Evolutionary conservation across 352 stramenopile genomes (phyloP), one percentile per base, ranked within the genome.

Genomic region (Phytophthora foliorum): DNA sequence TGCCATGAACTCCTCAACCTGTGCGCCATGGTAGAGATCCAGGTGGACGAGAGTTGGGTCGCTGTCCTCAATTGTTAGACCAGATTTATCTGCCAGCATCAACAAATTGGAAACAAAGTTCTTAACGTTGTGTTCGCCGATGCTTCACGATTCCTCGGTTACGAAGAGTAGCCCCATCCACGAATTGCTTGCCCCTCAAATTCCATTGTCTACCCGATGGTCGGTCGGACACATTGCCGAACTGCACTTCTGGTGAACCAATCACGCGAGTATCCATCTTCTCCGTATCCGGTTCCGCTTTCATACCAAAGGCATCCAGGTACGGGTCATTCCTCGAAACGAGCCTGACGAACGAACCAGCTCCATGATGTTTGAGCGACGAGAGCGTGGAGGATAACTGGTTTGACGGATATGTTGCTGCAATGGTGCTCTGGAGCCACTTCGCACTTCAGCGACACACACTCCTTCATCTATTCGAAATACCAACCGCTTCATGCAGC

Each of bases 301-400:
- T 72, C 57, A 91, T 57, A 1, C 85, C 83, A 49, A 93, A 93
- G 16, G 81, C 71, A 5, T 32, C 53, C 22, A 93, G 31, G 54
- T 77, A 89, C 21, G 83, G 81, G 41, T 93, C 81, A 42, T 88
- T 90, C n/a, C 59, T 89, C 80, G 19, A 91, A 93, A 11, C 83
- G 81, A n/a, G 85, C 83, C 27, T 78, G 58, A 17, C 69, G n/a
- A n/a, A n/a, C n/a, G n/a, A n/a, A n/a, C n/a, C n/a, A n/a, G n/a
- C n/a, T n/a, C n/a, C n/a, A n/a, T n/a, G n/a, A n/a, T n/a, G n/a
- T n/a, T n/a, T n/a, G n/a, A n/a, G n/a, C n/a, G n/a, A n/a, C n/a
- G n/a, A n/a, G n/a, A n/a, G n/a, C n/a, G n/a, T n/a, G n/a, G n/a
- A n/a, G n/a, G n/a, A n/a, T n/a, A n/a, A n/a, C n/a, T n/a, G n/a